A percentile compares a stretch with the other conserved stretches of the same genome.
phyloP scores from a whole-genome alignment of 192 early-diverging fungal genomes.

The Funneliformis geosporum region DNA sequence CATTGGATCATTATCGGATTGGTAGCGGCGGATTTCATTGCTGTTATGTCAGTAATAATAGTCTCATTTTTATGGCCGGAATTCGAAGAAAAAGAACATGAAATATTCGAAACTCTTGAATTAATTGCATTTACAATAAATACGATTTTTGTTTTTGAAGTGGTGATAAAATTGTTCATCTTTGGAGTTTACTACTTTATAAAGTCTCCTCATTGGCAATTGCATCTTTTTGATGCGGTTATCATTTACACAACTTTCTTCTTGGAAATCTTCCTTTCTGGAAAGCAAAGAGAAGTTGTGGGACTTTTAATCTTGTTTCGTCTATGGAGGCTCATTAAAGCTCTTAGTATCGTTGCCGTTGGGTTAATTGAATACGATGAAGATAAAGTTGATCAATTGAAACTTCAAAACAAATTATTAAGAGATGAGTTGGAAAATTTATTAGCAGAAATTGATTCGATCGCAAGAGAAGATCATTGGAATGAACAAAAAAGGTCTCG shows the following conservation, averaged over 20 bases:
- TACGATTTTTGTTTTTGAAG: constrained; percentile 54
- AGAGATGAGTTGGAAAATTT: background rate
- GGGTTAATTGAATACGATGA: constrained; percentile 40
- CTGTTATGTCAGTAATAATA: constrained; percentile 40
- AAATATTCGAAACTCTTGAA: constrained; percentile 44
- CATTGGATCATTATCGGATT: constrained; percentile 35
- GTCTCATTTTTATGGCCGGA: constrained; percentile 37
- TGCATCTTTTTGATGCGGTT: constrained; percentile 51
- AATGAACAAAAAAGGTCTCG: constrained; percentile 8
- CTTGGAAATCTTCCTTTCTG: constrained; percentile 51
- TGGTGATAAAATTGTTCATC: constrained; percentile 44
- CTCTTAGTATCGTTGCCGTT: constrained; percentile 49
- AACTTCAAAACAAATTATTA: background rate
- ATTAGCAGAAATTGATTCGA: constrained; percentile 5
- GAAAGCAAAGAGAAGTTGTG: constrained; percentile 54
- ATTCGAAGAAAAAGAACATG: constrained; percentile 34
- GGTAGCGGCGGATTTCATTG: constrained; percentile 38
- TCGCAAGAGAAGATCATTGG: constrained; percentile 20
- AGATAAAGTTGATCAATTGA: background rate
- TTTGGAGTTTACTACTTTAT: constrained; percentile 51
- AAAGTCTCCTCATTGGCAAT: constrained; percentile 21
- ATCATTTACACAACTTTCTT: constrained; percentile 54
- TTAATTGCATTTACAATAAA: constrained; percentile 44
- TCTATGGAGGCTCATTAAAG: constrained; percentile 57
- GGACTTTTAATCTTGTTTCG: constrained; percentile 57